Percentiles rank a stretch among this genome's conserved stretches.
These are phyloP conservation scores for Collybia sp. DNA, from an alignment of 768 basidiomycete genomes.

Conservation along the genomic window DNA sequence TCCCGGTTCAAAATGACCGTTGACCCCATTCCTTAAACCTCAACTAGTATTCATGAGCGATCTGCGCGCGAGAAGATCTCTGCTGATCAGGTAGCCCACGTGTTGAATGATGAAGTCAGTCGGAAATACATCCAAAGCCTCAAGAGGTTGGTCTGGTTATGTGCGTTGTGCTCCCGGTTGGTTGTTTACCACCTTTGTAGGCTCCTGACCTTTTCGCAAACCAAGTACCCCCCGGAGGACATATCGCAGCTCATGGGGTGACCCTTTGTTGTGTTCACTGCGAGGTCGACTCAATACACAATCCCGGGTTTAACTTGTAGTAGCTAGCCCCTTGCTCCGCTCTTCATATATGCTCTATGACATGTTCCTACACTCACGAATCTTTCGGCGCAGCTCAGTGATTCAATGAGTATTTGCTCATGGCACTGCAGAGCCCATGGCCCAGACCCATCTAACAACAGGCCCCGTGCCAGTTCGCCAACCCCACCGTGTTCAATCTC, in stretches of 20 bases:
- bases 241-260: constrained; percentile 91
- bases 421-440: too few relatives aligned
- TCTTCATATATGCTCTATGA: too few relatives aligned
- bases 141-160: constrained; percentile 60
- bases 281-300: too few relatives aligned
- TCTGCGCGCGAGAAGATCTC: constrained; percentile 98
- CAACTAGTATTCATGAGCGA: constrained; percentile 89
- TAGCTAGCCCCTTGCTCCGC: too few relatives aligned
- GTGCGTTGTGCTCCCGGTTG: background rate
- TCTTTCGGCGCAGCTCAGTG: too few relatives aligned
- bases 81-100: constrained; percentile 95
- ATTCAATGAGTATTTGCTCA: too few relatives aligned
- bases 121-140: constrained; percentile 98
- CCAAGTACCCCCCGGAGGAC: constrained; percentile 92
- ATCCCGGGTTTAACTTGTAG: too few relatives aligned
- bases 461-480: too few relatives aligned
- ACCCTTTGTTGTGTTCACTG: too few relatives aligned
- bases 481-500: too few relatives aligned
- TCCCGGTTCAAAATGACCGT: background rate
- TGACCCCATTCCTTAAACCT: constrained; percentile 2
- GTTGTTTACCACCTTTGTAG: constrained; percentile 32
- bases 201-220: constrained; percentile 92
- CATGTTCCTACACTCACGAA: too few relatives aligned
- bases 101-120: constrained; percentile 97
- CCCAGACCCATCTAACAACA: too few relatives aligned